Conservation (phyloP, 2,329 filamentous ascomycete species). For the Talaromyces sp. region DNA sequence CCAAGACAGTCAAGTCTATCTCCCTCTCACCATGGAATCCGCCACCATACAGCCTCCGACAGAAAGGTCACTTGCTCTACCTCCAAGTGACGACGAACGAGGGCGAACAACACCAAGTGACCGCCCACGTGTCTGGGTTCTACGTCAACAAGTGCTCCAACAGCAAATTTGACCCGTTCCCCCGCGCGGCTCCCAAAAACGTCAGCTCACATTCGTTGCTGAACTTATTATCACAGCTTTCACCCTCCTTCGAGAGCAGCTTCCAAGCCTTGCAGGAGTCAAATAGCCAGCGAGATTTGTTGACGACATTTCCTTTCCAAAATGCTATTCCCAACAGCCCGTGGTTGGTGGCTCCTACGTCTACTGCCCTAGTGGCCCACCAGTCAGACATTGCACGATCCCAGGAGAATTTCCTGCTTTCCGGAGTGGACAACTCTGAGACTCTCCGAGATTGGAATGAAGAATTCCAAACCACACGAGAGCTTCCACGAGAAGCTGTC, state of each 20-base stretch:
- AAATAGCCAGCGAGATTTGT: constrained; percentile 78
- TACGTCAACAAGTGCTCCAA: constrained; percentile 96
- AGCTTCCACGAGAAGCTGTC: constrained; percentile 87
- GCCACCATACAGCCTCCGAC: constrained; percentile 82
- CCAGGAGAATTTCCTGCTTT: constrained; percentile 86
- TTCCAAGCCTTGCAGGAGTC: constrained; percentile 78
- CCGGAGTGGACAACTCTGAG: constrained; percentile 88
- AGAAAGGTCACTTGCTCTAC: constrained; percentile 90
- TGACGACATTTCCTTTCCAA: constrained; percentile 91
- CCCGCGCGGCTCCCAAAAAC: constrained; percentile 71
- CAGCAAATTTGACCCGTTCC: constrained; percentile 87
- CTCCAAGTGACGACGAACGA: constrained; percentile 85
- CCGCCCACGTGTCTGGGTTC: constrained; percentile 88
- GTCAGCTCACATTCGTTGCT: constrained; percentile 80
- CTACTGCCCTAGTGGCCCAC: constrained; percentile 62
- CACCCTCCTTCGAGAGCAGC: constrained; percentile 71
- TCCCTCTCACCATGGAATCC: constrained; percentile 94
- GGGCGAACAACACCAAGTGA: constrained; percentile 91
- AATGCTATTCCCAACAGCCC: constrained; percentile 89
- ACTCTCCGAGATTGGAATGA: constrained; percentile 98
- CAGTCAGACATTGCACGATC: constrained; percentile 79
- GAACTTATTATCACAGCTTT: constrained; percentile 70
- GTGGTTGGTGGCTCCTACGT: constrained; percentile 73
- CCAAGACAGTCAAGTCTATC: constrained; percentile 87
- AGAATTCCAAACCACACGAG: constrained; percentile 93